These are phyloP conservation scores for Diaporthe ampelina DNA, from an alignment of 2,329 filamentous ascomycete genomes.

Conservation along the genomic window DNA sequence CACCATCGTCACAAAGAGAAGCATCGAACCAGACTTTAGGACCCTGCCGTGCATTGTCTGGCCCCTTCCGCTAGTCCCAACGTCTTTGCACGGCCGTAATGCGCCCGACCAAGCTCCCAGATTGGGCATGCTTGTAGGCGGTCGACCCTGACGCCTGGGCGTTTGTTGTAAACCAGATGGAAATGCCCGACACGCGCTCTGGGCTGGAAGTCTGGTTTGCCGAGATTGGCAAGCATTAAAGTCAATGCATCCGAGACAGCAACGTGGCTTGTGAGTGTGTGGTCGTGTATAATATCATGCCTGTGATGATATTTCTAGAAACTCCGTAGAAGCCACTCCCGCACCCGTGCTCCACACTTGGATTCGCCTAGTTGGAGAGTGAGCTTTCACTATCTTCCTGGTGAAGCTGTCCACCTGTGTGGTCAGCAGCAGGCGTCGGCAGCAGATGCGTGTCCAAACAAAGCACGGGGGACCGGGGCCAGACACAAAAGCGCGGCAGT, in stretches of 20 bases:
- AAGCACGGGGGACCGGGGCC: not conserved
- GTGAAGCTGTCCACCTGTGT: constrained; percentile 2
- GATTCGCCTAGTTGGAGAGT: not conserved
- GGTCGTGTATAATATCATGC: not conserved
- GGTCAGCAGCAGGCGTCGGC: not conserved
- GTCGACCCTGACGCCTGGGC: constrained; percentile 21
- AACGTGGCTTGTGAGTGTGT: not conserved
- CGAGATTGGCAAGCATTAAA: constrained; percentile 20
- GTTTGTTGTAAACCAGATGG: constrained; percentile 17
- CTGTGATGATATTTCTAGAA: constrained; percentile 9
- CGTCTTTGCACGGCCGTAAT: constrained; percentile 9
- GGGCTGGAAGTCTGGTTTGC: constrained; percentile 7
- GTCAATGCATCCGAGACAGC: constrained; percentile 15
- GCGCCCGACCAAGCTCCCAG: not conserved
- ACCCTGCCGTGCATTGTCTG: constrained; percentile 21
- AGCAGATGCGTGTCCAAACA: not conserved
- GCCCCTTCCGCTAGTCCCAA: constrained; percentile 20
- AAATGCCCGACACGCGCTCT: constrained; percentile 18
- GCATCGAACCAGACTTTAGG: constrained; percentile 22
- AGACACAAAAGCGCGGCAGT: not conserved
- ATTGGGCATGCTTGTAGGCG: not conserved
- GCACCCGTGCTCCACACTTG: not conserved
- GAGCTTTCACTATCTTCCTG: not conserved
- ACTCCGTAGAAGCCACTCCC: constrained; percentile 11
- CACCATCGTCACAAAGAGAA: constrained; percentile 13